phyloP scores from a whole-genome alignment of 2,329 filamentous ascomycete genomes.

The Stachybotrys elegans region DNA sequence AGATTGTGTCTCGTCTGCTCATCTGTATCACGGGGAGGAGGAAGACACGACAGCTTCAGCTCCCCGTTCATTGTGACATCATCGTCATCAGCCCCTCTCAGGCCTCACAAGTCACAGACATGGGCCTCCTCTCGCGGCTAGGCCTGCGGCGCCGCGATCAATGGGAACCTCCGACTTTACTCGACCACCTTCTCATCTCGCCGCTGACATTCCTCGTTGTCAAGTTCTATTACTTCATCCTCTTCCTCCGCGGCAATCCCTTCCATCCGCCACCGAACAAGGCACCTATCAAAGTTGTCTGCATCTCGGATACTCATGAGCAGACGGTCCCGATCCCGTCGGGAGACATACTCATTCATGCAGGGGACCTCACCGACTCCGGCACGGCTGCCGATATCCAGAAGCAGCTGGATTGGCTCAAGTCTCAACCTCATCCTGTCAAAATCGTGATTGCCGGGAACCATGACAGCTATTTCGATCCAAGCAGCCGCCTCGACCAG shows the following conservation, averaged over 20 bases:
- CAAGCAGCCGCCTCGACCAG: slow-evolving; percentile 49
- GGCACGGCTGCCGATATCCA: slow-evolving; percentile 73
- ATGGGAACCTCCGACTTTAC: slow-evolving; percentile 46
- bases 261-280: slow-evolving; percentile 51
- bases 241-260: slow-evolving; percentile 62
- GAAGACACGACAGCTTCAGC: too few relatives aligned
- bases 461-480: slow-evolving; percentile 83
- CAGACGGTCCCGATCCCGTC: slow-evolving; percentile 56
- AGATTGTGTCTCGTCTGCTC: too few relatives aligned
- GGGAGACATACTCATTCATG: slow-evolving; percentile 84
- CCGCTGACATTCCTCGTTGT: slow-evolving; percentile 61
- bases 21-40: too few relatives aligned
- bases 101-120: slow-evolving; percentile 14
- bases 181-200: slow-evolving; percentile 62
- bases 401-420: slow-evolving; percentile 78
- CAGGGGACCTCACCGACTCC: slow-evolving; percentile 74
- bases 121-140: slow-evolving; percentile 40
- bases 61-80: background rate
- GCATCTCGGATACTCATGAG: slow-evolving; percentile 85
- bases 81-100: background rate
- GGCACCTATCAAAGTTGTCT: slow-evolving; percentile 68
- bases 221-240: slow-evolving; percentile 58
- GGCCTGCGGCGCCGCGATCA: slow-evolving; percentile 41
- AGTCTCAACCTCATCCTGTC: slow-evolving; percentile 65
- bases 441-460: slow-evolving; percentile 85